These are phyloP conservation scores for Ophiostoma himal-ulmi DNA, from an alignment of 2,329 filamentous ascomycete species.

Conservation along the genomic window DNA sequence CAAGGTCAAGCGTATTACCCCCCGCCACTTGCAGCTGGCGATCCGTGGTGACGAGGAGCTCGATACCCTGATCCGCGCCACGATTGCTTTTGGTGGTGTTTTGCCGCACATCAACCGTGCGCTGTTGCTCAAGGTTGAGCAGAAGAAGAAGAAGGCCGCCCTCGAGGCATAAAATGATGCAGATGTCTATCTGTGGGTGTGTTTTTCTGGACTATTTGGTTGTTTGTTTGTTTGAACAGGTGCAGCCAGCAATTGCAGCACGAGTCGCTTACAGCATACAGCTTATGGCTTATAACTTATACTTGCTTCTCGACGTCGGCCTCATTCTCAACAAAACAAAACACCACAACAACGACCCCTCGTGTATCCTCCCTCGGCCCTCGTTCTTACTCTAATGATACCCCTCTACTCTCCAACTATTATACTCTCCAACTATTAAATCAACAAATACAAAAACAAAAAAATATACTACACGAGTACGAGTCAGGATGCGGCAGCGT, in stretches of 20 bases:
- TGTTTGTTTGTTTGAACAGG: background rate
- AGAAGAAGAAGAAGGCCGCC: conserved; percentile 39
- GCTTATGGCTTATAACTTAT: background rate
- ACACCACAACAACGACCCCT: background rate
- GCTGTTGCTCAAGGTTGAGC: conserved; percentile 53
- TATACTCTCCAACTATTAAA: background rate
- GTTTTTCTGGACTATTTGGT: background rate
- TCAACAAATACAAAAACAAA: background rate
- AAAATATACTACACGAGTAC: conserved; percentile 9
- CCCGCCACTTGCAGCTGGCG: conserved; percentile 92
- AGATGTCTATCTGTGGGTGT: too few relatives aligned
- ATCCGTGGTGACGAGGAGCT: conserved; percentile 98
- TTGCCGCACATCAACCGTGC: conserved; percentile 98
- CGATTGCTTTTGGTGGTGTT: conserved; percentile 97
- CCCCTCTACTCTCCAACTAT: conserved; percentile 11
- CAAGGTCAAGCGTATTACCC: conserved; percentile 99
- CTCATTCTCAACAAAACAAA: background rate
- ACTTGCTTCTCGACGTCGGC: background rate
- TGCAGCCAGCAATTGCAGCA: background rate
- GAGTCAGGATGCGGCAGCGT: background rate
- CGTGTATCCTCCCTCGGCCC: background rate
- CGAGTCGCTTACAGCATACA: background rate
- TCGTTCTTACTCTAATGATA: conserved; percentile 13
- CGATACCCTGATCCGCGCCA: conserved; percentile 93
- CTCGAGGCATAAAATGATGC: conserved; percentile 32